These are phyloP conservation scores for Sophora flavescens DNA, from an alignment of 306 rosid species.

Conservation along the genomic window DNA sequence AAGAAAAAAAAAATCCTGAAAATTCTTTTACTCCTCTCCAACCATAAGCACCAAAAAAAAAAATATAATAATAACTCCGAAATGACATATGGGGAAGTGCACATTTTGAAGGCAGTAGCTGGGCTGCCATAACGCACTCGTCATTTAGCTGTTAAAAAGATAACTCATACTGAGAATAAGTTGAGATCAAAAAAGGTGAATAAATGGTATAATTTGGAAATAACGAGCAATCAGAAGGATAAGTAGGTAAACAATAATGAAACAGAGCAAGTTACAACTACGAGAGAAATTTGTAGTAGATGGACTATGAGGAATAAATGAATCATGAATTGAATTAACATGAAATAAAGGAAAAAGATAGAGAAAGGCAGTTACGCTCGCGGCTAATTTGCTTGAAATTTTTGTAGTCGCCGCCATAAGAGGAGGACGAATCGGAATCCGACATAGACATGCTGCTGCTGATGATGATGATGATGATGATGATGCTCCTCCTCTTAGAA, in stretches of 20 bases:
- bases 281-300: too few relatives aligned
- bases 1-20: not conserved
- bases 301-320: not conserved
- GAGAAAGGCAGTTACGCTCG: constrained; percentile 50
- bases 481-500: constrained; percentile 37
- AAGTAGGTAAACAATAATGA: not conserved
- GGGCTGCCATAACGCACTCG: not conserved
- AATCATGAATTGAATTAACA: not conserved
- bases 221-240: constrained; percentile 7
- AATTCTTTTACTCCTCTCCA: constrained; percentile 7
- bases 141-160: constrained; percentile 4
- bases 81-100: not conserved
- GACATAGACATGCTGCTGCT: constrained; percentile 53
- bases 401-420: constrained; percentile 48
- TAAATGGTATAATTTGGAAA: not conserved
- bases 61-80: too few relatives aligned
- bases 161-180: too few relatives aligned
- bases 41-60: constrained; percentile 22
- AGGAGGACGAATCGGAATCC: constrained; percentile 55
- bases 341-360: not conserved
- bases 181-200: not conserved
- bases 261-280: not conserved
- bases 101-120: constrained; percentile 25
- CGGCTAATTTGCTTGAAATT: constrained; percentile 55
- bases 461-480: constrained; percentile 27